Base-by-base conservation (phyloP, 106 monocot species). In the Narthecium ossifragum region DNA sequence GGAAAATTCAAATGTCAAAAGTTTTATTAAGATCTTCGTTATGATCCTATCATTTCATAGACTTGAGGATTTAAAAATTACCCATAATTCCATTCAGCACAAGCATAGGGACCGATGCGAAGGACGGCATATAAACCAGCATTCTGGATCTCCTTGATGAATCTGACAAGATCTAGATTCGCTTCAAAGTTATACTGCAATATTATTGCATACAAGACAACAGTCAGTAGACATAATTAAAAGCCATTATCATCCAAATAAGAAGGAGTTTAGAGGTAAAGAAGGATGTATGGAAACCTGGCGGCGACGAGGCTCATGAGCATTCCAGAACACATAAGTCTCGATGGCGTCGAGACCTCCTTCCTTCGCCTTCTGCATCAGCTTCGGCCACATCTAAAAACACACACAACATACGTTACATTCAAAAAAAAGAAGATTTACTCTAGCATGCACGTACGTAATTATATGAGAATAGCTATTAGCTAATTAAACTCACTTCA, bases 281-380 rank as follows among this genome's bases (percentile, higher is more conserved):
- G n/a, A n/a, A n/a, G n/a, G n/a, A n/a, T n/a, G n/a, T n/a, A n/a
- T n/a, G n/a, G n/a, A 18, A 6, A 75, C 75, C 50, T 75, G 18
- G 5, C 75, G 63, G 9, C 58, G 33, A 1, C 14, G 22, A 43
- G 75, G 75, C 53, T 75, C 75, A 36, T 75, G 75, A 21, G 57
- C 69, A 34, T 75, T 75, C 75, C 75, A 75, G 40, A 75, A 75
- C 5, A 75, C 63, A 8, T 75, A 75, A 15, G 75, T 75, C 43
- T 75, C 75, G 8, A 75, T 58, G 2, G 75, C 63, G 52, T 75
- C 69, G 0, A 75, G 69, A 17, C 75, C 75, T n/a, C 75, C 75
- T 33, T 69, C 69, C 25, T 75, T 75, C 5, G 69, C 69, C 33
- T 75, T 75, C 13, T 33, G 30, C 0, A 69, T 59, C 43, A 75